Percentiles rank a stretch among this genome's conserved stretches.
Conservation (phyloP, 352 stramenopile species). For the Phytopythium ostracodes region DNA sequence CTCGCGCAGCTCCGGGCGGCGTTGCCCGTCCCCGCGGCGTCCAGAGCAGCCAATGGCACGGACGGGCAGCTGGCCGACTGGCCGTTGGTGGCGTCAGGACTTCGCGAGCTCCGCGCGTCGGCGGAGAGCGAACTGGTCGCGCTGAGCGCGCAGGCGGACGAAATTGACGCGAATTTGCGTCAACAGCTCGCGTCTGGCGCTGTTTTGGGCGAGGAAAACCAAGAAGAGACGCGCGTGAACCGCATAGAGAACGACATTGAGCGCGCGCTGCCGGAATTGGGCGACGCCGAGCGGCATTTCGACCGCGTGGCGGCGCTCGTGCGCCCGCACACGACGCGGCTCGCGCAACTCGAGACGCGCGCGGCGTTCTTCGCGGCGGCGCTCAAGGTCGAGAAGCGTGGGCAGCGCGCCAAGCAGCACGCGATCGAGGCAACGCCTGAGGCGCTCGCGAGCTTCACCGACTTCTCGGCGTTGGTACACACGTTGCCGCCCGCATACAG, state of each 20-base stretch:
- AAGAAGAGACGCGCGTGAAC: neutral
- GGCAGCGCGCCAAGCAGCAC: conserved; percentile 28
- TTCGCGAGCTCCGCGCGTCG: conserved; percentile 7
- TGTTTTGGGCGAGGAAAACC: neutral
- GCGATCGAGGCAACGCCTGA: conserved; percentile 37
- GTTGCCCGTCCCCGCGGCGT: conserved; percentile 13
- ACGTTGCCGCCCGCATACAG: conserved; percentile 38
- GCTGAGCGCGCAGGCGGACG: neutral
- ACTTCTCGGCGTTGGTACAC: conserved; percentile 31
- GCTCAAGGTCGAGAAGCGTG: conserved; percentile 52
- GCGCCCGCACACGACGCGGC: conserved; percentile 19
- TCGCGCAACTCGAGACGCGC: conserved; percentile 34
- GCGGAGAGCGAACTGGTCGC: conserved; percentile 11
- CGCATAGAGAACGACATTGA: conserved; percentile 19
- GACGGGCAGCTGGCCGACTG: conserved; percentile 21
- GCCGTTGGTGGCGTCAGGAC: conserved; percentile 9
- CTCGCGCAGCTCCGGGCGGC: conserved; percentile 17
- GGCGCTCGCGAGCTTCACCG: conserved; percentile 39
- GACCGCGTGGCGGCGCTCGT: conserved; percentile 34
- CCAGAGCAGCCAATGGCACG: neutral
- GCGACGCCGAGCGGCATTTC: conserved; percentile 42
- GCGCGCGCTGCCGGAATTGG: conserved; percentile 15
- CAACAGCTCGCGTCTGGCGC: neutral
- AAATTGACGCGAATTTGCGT: neutral
- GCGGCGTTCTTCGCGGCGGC: conserved; percentile 41